Evolutionary conservation across 2,329 filamentous ascomycete genomes (phyloP).

Genomic region (Acrocalymma vagum): DNA sequence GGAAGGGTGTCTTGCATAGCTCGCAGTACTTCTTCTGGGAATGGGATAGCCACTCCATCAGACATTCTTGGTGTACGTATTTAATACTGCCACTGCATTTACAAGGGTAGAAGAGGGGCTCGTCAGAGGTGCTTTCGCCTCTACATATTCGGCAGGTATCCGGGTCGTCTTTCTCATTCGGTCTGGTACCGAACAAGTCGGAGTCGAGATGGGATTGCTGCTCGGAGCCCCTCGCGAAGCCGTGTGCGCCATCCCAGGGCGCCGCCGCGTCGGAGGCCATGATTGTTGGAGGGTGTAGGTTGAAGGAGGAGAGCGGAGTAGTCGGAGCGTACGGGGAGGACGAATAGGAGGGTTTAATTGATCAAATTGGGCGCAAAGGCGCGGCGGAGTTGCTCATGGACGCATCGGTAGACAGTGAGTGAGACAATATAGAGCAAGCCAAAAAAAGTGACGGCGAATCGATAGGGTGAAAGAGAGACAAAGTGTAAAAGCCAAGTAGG

Average conservation of each 20-base stretch:
- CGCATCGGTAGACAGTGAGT: too few relatives aligned
- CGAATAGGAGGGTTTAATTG: conserved; percentile 1
- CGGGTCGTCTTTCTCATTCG: conserved; percentile 58
- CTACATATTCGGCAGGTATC: conserved; percentile 98
- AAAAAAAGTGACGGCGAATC: too few relatives aligned
- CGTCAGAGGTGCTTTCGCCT: conserved; percentile 80
- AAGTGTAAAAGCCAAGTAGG: too few relatives aligned
- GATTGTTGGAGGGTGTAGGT: conserved; percentile 1
- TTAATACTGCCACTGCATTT: conserved; percentile 99
- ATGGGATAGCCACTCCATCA: conserved; percentile 99
- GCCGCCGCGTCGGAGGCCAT: conserved; percentile 34
- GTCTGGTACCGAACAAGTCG: conserved; percentile 50
- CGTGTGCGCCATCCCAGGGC: conserved; percentile 20
- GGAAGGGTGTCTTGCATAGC: conserved; percentile 97
- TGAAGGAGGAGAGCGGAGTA: conserved; percentile 4
- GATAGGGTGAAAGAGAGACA: too few relatives aligned
- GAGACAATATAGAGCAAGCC: too few relatives aligned
- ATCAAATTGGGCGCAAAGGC: conserved; percentile 27
- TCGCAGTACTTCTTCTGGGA: conserved; percentile 99
- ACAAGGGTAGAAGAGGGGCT: conserved; percentile 96
- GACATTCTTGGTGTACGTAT: conserved; percentile 95
- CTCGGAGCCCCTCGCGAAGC: conserved; percentile 3
- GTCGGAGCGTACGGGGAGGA: conserved; percentile 2
- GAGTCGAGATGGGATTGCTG: conserved; percentile 13
- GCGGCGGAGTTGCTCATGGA: conserved; percentile 29